Percentiles rank a stretch among this genome's conserved stretches.
Conservation (phyloP, 2,329 filamentous ascomycete species). For the Epichloe scottii region DNA sequence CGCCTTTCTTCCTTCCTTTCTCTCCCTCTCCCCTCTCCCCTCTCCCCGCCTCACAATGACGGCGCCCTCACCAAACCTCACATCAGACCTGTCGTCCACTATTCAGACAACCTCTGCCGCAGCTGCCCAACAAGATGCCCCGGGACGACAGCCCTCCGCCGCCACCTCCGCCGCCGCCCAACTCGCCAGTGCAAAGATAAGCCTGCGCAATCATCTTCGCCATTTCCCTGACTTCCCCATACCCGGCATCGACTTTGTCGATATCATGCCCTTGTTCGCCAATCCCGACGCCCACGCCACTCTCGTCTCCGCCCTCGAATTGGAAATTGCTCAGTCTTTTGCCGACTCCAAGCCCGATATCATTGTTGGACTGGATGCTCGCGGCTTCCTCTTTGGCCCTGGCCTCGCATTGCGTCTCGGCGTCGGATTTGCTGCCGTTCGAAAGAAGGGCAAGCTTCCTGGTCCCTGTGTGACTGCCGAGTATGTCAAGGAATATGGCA, state of each 20-base stretch:
- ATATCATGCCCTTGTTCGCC: conserved; percentile 94
- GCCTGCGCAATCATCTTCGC: conserved; percentile 60
- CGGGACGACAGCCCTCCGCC: conserved; percentile 51
- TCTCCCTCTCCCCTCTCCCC: conserved; percentile 10
- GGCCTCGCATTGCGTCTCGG: conserved; percentile 72
- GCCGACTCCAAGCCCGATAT: conserved; percentile 62
- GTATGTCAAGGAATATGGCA: conserved; percentile 93
- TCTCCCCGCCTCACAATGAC: conserved; percentile 23
- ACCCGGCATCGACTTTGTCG: conserved; percentile 88
- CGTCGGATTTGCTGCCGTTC: conserved; percentile 80
- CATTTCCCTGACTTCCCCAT: conserved; percentile 87
- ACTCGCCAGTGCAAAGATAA: conserved; percentile 58
- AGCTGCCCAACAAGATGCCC: conserved; percentile 41
- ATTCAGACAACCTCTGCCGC: conserved; percentile 16
- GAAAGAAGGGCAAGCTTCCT: conserved; percentile 92
- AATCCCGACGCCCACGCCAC: conserved; percentile 59
- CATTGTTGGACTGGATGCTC: conserved; percentile 83
- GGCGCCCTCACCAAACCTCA: conserved; percentile 14
- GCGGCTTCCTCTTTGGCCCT: conserved; percentile 92
- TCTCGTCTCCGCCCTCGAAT: conserved; percentile 73
- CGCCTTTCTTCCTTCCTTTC: conserved; percentile 11
- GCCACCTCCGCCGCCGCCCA: conserved; percentile 48
- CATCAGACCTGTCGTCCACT: conserved; percentile 10
- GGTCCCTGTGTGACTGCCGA: conserved; percentile 74
- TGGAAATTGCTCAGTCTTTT: conserved; percentile 60